Evolutionary conservation across 768 basidiomycete species (phyloP).

Genomic region (Heimioporus sp.): DNA sequence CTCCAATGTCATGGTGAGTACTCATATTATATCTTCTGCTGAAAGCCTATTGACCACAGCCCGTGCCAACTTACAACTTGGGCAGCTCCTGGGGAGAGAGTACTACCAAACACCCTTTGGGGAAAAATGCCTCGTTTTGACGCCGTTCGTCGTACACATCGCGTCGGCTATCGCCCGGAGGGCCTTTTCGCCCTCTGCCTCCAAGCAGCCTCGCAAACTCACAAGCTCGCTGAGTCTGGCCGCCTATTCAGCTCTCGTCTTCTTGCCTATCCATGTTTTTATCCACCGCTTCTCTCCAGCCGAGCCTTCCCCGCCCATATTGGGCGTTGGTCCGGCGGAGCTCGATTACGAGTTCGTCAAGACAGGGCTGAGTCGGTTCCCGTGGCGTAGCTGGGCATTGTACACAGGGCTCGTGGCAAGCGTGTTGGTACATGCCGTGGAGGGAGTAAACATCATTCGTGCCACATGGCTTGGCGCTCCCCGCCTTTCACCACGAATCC

Average conservation of each 20-base stretch:
- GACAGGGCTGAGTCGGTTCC: constrained; percentile 60
- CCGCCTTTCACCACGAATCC: constrained; percentile 17
- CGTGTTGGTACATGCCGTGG: constrained; percentile 57
- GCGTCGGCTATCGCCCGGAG: constrained; percentile 60
- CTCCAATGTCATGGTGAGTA: constrained; percentile 68
- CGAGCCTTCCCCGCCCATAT: constrained; percentile 36
- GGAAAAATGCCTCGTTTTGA: constrained; percentile 66
- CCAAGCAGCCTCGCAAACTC: constrained; percentile 33
- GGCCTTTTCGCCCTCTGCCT: constrained; percentile 42
- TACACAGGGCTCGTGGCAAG: constrained; percentile 62
- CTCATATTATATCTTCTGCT: background rate
- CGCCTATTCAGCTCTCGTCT: constrained; percentile 57
- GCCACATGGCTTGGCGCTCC: constrained; percentile 38
- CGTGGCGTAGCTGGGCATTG: constrained; percentile 55
- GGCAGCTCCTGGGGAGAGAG: constrained; percentile 75
- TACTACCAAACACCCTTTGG: constrained; percentile 77
- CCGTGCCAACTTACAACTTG: no score
- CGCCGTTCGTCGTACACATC: constrained; percentile 66
- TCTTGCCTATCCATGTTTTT: constrained; percentile 68
- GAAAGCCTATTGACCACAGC: background rate
- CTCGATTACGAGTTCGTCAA: constrained; percentile 86
- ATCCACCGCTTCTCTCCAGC: constrained; percentile 62
- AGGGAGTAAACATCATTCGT: constrained; percentile 57
- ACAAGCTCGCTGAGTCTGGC: constrained; percentile 51
- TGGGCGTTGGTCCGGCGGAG: constrained; percentile 64